phyloP scores from a whole-genome alignment of 345 rosid species.

The Eucalyptus sideroxylon region DNA sequence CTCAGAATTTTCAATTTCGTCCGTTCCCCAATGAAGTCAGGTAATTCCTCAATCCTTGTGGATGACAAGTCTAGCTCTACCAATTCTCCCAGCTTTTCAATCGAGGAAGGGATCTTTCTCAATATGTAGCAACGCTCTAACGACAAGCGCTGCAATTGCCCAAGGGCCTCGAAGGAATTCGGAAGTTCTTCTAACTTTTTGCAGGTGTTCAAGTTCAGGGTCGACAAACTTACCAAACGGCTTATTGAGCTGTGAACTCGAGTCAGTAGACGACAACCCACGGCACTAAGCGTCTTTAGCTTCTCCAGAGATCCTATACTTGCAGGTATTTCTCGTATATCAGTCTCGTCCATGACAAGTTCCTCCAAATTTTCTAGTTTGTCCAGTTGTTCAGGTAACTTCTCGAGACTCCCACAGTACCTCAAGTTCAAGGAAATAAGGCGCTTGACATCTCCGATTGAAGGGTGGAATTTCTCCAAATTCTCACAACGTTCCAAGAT shows the following conservation, averaged over 20 bases:
- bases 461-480: too few relatives aligned
- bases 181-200: not conserved
- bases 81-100: fast-evolving
- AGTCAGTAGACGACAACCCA: too few relatives aligned
- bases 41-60: not conserved
- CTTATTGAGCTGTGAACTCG: too few relatives aligned
- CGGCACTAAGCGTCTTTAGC: too few relatives aligned
- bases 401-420: not conserved
- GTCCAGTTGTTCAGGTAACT: not conserved
- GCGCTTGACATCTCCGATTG: too few relatives aligned
- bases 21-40: not conserved
- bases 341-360: too few relatives aligned
- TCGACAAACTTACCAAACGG: too few relatives aligned
- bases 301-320: fast-evolving
- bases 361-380: too few relatives aligned
- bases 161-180: not conserved
- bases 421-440: too few relatives aligned
- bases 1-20: not conserved
- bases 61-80: not conserved
- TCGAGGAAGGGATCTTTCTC: not conserved
- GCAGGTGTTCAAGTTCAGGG: not conserved
- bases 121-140: not conserved
- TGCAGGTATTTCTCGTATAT: too few relatives aligned
- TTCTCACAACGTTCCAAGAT: too few relatives aligned
- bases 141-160: not conserved